These are phyloP conservation scores for Hepatocystis sp. DNA, from an alignment of 169 alveolate species.

Conservation along the genomic window DNA sequence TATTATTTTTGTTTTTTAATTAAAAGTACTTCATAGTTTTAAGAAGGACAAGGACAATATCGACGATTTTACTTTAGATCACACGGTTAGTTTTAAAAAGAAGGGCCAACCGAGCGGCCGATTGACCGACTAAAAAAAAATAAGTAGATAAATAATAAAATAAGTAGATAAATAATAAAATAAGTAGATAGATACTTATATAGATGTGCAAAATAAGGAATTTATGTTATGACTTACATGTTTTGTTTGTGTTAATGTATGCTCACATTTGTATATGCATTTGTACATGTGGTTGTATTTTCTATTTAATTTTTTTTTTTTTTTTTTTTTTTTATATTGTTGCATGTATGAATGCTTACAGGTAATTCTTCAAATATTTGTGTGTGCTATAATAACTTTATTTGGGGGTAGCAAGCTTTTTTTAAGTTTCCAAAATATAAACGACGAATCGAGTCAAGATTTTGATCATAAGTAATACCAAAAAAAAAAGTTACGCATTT, in stretches of 20 bases:
- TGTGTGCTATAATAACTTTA: conserved; percentile 50
- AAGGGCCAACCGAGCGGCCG: too few species aligned
- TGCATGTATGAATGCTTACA: too few species aligned
- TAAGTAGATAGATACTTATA: too few species aligned
- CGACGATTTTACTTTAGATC: conserved; percentile 33
- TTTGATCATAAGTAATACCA: conserved; percentile 28
- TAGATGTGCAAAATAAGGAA: too few species aligned
- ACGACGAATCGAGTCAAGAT: neutral
- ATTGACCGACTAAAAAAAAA: too few species aligned
- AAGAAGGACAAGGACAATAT: conserved; percentile 42
- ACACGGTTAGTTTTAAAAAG: too few species aligned
- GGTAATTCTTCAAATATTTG: conserved; percentile 40
- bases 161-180: too few species aligned
- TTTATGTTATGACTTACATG: too few species aligned
- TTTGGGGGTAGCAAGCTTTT: conserved; percentile 68
- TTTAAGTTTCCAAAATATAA: conserved; percentile 21
- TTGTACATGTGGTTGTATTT: neutral
- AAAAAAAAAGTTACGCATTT: neutral
- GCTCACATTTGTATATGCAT: neutral
- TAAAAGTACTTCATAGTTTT: conserved; percentile 21
- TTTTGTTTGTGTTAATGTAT: too few species aligned
- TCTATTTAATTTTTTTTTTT: neutral
- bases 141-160: too few species aligned
- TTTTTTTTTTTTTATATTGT: neutral
- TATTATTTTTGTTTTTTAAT: neutral